Base-by-base conservation (phyloP, 768 basidiomycete genomes). In the Trametes punicea region DNA sequence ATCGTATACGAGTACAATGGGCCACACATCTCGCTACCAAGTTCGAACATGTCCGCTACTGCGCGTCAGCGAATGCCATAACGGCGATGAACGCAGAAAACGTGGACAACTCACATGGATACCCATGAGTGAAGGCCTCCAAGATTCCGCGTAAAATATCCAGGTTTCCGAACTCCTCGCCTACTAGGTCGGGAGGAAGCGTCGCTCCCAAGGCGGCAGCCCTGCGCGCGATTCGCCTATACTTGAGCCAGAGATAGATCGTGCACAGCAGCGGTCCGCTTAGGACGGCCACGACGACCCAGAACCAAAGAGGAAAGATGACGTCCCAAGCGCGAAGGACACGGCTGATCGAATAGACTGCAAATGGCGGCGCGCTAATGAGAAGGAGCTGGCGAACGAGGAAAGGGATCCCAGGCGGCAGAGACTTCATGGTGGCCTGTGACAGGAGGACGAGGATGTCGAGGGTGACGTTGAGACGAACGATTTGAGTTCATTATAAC, bases 81-180 rank as follows among this genome's bases (percentile, higher is more conserved):
- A n/a, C n/a, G n/a, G n/a, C n/a, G n/a, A n/a, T n/a, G n/a, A 46
- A 20, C 6, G 25, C 23, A 15, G 39, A 6, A n/a, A 25, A 18
- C 20, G 46, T 23, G 25, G 25, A 6, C 18, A 46, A 27, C 57
- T 36, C 55, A 74, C 77, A 74, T 21, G 73, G 64, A 57, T 76
- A 77, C 6, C 74, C 74, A 4, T 60, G 64, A 33, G 65, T 61
- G 27, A 51, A 51, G 33, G 56, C 60, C 0, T 56, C 6, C 2
- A 69, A 20, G 21, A 71, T 58, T 13, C 54, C 18, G 3, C 60
- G 16, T 11, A 77, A 34, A 11, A 69, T 33, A 51, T 78, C 77
- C 21, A 69, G 21, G 60, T 70, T 71, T n/a, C 72, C 76, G 4
- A 69, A 66, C 54, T 63, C 56, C 38, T 58, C 56, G 11, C 76